phyloP scores from a whole-genome alignment of 148 eudicot genomes.

The Pouteria glomerata region DNA sequence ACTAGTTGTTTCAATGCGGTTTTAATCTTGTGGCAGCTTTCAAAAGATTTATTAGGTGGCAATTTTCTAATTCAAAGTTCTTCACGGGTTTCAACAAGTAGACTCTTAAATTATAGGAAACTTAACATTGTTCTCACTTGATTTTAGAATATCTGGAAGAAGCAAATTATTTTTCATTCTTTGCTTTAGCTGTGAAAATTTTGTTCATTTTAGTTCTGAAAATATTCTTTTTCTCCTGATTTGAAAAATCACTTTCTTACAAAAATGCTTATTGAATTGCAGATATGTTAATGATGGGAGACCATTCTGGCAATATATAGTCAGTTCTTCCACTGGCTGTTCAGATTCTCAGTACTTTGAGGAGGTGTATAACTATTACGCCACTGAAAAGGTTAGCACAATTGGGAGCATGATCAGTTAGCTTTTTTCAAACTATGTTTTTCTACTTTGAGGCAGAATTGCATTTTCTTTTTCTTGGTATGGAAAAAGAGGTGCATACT shows the following conservation, averaged over 20 bases:
- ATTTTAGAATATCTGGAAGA: background rate
- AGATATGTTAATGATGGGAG: slow-evolving; percentile 94
- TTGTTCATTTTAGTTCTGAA: background rate
- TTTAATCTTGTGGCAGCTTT: too few relatives aligned
- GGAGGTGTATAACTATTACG: slow-evolving; percentile 85
- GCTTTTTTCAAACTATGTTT: background rate
- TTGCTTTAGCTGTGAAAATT: background rate
- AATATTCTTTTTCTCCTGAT: background rate
- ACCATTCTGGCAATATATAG: slow-evolving; percentile 94
- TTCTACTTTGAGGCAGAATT: background rate
- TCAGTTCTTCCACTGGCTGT: slow-evolving; percentile 94
- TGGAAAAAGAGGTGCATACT: background rate
- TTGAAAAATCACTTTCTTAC: background rate
- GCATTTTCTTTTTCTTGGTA: background rate
- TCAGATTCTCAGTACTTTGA: slow-evolving; percentile 87
- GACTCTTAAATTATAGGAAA: background rate
- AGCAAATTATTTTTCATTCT: background rate
- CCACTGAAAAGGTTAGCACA: slow-evolving; percentile 71
- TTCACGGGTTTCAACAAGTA: background rate
- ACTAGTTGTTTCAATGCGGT: background rate
- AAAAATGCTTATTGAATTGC: slow-evolving; percentile 21
- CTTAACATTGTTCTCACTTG: background rate
- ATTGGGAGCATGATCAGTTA: background rate
- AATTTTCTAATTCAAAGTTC: background rate
- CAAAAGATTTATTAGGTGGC: too few relatives aligned